Percentiles rank a stretch among this genome's conserved stretches.
phyloP scores from a whole-genome alignment of 306 rosid species.

The Cucurbita pepo region DNA sequence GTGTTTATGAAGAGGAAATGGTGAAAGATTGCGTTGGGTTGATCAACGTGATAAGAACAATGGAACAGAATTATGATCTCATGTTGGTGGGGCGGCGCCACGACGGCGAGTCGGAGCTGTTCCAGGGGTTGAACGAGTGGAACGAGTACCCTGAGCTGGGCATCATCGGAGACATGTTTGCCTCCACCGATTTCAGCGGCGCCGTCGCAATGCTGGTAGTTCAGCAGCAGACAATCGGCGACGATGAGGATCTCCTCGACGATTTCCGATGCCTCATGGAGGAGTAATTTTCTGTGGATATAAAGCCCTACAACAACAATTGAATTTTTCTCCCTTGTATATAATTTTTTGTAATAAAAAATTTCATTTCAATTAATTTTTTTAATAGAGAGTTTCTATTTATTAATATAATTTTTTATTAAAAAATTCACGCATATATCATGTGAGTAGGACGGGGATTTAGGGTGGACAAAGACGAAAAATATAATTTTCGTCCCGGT shows the following conservation, averaged over 20 bases:
- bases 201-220: constrained; percentile 35
- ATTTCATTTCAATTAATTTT: too few species aligned
- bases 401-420: too few species aligned
- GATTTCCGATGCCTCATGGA: constrained; percentile 1
- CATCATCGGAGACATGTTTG: constrained; percentile 34
- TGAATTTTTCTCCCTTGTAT: too few species aligned
- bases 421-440: too few species aligned
- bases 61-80: constrained; percentile 25
- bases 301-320: neutral
- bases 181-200: constrained; percentile 17
- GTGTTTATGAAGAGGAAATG: constrained; percentile 21
- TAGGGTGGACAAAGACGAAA: too few species aligned
- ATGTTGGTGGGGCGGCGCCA: constrained; percentile 46
- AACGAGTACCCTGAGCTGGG: constrained; percentile 57
- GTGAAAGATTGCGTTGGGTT: constrained; percentile 25
- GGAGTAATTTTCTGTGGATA: neutral
- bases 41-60: constrained; percentile 17
- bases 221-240: constrained; percentile 31
- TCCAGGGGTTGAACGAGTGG: constrained; percentile 34
- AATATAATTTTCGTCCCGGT: too few species aligned
- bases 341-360: too few species aligned
- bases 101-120: constrained; percentile 12
- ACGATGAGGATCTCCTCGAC: neutral
- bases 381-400: too few species aligned
- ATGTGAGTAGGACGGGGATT: too few species aligned